Base-by-base conservation (phyloP, 192 early-diverging fungal species). In the Umbelopsis sp. region DNA sequence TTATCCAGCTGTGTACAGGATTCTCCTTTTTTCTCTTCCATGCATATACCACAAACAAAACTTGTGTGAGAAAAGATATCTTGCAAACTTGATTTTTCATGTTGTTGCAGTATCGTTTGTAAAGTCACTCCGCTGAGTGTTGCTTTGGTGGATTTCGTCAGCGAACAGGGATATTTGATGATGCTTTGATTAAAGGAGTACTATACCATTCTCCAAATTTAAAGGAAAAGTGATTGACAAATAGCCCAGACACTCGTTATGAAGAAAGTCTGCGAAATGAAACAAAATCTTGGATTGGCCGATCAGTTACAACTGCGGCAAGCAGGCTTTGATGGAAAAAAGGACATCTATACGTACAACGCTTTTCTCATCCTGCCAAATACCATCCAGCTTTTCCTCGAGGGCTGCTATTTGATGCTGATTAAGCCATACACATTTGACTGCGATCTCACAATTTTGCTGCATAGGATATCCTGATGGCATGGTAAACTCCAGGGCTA, bases 11-110 rank as follows among this genome's bases (percentile, higher is more conserved):
- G 64, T 27, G 67, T 47, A 64, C 75, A 77, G 10, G 51, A 25
- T 9, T 67, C 37, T 48, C 75, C 75, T 35, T 37, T 72, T 45
- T 72, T 77, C 27, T 77, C 58, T 27, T 77, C 75, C 44, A 77
- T 58, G 46, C 75, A 77, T 37, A 77, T 71, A 4, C 66, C 71
- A 64, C 75, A 77, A 13, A 21, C 48, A 46, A 73, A 77, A 68
- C 66, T 72, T 13, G 67, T 58, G 21, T 67, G 25, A 8, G 23
- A 13, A 35, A 77, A 77, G 8, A 49, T 64, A 48, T 67, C 46
- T 18, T 55, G 49, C 2, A 67, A 16, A 18, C 45, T 45, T 20
- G 61, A 41, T 44, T 67, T 69, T 37, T 75, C 64, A 58, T 71
- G 70, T 30, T 49, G 37, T 33, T 21, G 22, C 18, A 75, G 46